Base-by-base conservation (phyloP, 1,284 basidiomycete species). In the Boletus semigastroideus region DNA sequence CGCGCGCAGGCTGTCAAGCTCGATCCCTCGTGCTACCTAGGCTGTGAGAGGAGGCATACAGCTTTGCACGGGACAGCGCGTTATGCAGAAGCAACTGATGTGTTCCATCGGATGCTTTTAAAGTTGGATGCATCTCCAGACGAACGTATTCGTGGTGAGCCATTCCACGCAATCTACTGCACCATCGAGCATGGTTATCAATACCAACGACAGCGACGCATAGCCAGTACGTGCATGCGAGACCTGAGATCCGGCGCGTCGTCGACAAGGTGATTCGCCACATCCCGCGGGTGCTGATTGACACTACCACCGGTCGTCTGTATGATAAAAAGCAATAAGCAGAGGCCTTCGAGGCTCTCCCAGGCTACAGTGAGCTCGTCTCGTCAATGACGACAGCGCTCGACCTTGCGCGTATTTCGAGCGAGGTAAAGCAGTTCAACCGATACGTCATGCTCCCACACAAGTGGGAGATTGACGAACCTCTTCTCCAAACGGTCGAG, bases 401-500 rank as follows among this genome's bases (percentile, higher is more conserved):
- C 9, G 34, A 49, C 16, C 5, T 22, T 12, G 2, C 34, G 36
- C 44, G 27, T 7, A 42, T 54, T 22, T 22, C 8, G 1, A 20
- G 19, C 8, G 16, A 8, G 2, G 52, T 54, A 2, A 6, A 36
- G n/a, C 20, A 36, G n/a, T 52, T 28, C n/a, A 52, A 36, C 27
- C 30, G 37, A 39, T 53, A 48, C 5, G 40, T n/a, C 14, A 54
- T 25, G 22, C 36, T 54, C 5, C 54, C 52, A 2, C 51, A 54
- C 16, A 54, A 14, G 16, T 53, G 52, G 51, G 51, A 47, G 9
- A 16, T 16, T 3, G n/a, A 11, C 1, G 40, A 53, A 38, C 51
- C 51, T 0, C 31, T 27, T 1, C 42, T 42, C 36, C 40, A 53
- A 1, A 12, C 46, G 3, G 30, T 53, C 30, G 12, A 13, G 11